Conservation (phyloP, 495 filamentous ascomycete species). For the Hypoxylon subgilvum region DNA sequence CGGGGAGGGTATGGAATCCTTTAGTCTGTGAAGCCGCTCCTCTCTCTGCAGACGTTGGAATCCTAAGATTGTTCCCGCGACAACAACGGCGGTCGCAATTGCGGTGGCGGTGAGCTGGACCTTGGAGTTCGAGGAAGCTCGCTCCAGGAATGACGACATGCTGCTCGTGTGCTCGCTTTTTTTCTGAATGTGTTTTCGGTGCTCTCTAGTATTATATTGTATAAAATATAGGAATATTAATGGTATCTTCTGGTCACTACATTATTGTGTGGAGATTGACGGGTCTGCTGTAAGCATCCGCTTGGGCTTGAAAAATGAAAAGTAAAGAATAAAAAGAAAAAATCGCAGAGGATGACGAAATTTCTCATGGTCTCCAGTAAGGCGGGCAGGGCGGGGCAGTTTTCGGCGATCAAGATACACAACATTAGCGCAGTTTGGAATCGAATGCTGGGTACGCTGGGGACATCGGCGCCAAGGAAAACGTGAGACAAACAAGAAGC, state of each 20-base stretch:
- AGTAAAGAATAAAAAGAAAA: constrained; percentile 4
- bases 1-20: constrained; percentile 71
- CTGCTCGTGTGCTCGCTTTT: not conserved
- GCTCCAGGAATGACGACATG: constrained; percentile 49
- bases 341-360: constrained; percentile 6
- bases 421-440: too few species aligned
- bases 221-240: too few species aligned
- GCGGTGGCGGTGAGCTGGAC: constrained; percentile 77
- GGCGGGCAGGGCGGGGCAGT: too few species aligned
- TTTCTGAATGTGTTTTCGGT: not conserved
- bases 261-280: not conserved
- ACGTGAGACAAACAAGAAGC: constrained; percentile 3
- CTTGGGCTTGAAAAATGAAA: not conserved
- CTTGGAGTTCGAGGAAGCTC: constrained; percentile 44
- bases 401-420: too few species aligned
- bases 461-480: constrained; percentile 15
- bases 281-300: not conserved
- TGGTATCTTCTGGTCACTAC: too few species aligned
- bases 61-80: constrained; percentile 72
- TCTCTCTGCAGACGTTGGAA: constrained; percentile 70
- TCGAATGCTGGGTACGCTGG: constrained; percentile 3
- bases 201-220: too few species aligned
- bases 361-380: not conserved
- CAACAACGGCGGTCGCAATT: constrained; percentile 74
- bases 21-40: constrained; percentile 69